phyloP scores from a whole-genome alignment of 768 basidiomycete genomes.

The Cubamyces sp. region DNA sequence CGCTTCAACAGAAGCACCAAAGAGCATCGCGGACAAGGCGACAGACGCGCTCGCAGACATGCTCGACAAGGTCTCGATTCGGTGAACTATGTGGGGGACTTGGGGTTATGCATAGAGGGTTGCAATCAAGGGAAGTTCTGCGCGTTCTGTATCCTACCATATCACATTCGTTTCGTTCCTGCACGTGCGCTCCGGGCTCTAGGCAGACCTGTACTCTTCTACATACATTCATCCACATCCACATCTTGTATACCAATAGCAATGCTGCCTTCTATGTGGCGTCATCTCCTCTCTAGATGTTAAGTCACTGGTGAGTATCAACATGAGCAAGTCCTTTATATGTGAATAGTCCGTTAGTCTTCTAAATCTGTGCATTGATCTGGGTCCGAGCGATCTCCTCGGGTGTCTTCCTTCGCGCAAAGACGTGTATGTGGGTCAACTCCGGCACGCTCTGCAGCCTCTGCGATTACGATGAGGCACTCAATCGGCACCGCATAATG shows the following conservation, averaged over 20 bases:
- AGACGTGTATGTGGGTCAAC: constrained; percentile 86
- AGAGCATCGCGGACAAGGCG: constrained; percentile 37
- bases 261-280: neutral
- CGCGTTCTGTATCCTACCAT: constrained; percentile 21
- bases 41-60: constrained; percentile 68
- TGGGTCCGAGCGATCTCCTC: constrained; percentile 27
- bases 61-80: constrained; percentile 60
- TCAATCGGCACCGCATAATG: neutral
- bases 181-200: constrained; percentile 4
- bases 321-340: too few species aligned
- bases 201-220: constrained; percentile 7
- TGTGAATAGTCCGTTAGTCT: too few species aligned
- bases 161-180: neutral
- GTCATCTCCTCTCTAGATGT: neutral
- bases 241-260: constrained; percentile 23
- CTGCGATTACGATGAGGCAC: constrained; percentile 41
- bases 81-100: constrained; percentile 1
- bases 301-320: too few species aligned
- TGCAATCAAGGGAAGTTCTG: constrained; percentile 3
- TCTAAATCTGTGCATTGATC: neutral
- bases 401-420: constrained; percentile 59
- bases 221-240: constrained; percentile 10
- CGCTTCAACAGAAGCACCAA: constrained; percentile 18
- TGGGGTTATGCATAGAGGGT: constrained; percentile 4
- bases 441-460: constrained; percentile 82